Base-by-base conservation (phyloP, 306 rosid species). In the Lupinus albus region DNA sequence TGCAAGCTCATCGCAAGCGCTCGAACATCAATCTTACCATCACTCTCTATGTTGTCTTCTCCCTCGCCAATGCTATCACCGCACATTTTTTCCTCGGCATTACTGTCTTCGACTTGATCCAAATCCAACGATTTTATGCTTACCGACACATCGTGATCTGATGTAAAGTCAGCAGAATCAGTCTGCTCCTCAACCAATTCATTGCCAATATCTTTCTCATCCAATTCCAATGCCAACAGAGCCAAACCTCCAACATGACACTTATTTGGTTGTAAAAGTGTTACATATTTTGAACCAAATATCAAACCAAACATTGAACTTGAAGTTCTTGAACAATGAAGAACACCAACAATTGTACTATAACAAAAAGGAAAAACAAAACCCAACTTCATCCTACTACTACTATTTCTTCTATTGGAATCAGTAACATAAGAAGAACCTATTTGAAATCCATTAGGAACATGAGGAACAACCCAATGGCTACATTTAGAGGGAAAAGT, bases 21-120 rank as follows among this genome's bases (percentile, higher is more conserved):
- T 54, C 84, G 84, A 68, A 93, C 99, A 77, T 93, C 92, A 62
- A 93, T 18, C 73, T 64, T 76, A 15, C 51, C 61, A 30, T 50
- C 75, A 59, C 61, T 49, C 75, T 58, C 81, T 28, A 64, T 85
- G 54, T 74, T 67, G 11, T 46, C 50, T 12, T 18, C 73, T 56
- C 72, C 76, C 67, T 13, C 72, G 39, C 46, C 64, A 41, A 39
- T 59, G n/a, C 49, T 57, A 30, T 53, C 79, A 14, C 58, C 68
- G 12, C 4, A 54, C 68, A 58, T 16, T 71, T 72, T 57, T 42
- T 39, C 6, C 18, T 77, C 85, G 67, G 28, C 56, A 21, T 54
- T 38, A 68, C 55, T 68, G 13, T 53, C 80, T 49, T 61, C 61
- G 10, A 20, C 68, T 35, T 20, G 67, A 53, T 63, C 76, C 81